Base-by-base conservation (phyloP, 495 filamentous ascomycete species). In the Trichoderma reesei region DNA sequence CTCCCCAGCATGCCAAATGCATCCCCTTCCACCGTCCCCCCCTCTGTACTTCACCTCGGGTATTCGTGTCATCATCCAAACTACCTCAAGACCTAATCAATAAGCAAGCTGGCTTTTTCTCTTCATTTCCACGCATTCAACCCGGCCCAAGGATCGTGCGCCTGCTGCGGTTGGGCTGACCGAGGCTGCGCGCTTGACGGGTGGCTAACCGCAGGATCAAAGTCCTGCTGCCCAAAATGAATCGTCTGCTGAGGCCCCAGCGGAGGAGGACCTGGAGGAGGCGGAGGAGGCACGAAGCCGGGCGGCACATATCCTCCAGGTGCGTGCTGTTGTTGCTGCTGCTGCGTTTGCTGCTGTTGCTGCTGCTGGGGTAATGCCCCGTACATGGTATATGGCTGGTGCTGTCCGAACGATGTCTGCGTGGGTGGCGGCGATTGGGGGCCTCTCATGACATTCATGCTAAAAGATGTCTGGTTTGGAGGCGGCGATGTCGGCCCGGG, bases 201-300 rank as follows among this genome's bases (percentile, higher is more conserved):
- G 65, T 78, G 73, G 41, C 73, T 68, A 83, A 80, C 20, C 83
- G 59, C 6, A 39, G 34, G 34, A 14, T 42, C 59, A 61, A 39
- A 80, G 14, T 67, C 38, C 59, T 64, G 59, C 64, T 67, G 68
- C 20, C 64, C 64, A 48, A 78, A 78, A 62, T 81, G 82, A 26
- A 83, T 80, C 13, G 80, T 86, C 60, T 87, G 85, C 67, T 91
- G 91, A 18, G 83, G 86, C 0, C 88, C 86, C 48, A 85, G 77
- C 44, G 90, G 88, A 41, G 90, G 88, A 9, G 90, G 90, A 13
- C 88, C 89, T 3, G 88, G 90, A 0, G 93, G 93, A 20, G 93
- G 93, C 9, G 93, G 93, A 1, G 93, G 93, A 1, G 92, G 93
- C 42, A 96, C 84, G 72, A 96, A 97, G 18, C 91, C 91, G 18